Base-by-base conservation (phyloP, 2,329 filamentous ascomycete genomes). In the Hypoxylon sp. region DNA sequence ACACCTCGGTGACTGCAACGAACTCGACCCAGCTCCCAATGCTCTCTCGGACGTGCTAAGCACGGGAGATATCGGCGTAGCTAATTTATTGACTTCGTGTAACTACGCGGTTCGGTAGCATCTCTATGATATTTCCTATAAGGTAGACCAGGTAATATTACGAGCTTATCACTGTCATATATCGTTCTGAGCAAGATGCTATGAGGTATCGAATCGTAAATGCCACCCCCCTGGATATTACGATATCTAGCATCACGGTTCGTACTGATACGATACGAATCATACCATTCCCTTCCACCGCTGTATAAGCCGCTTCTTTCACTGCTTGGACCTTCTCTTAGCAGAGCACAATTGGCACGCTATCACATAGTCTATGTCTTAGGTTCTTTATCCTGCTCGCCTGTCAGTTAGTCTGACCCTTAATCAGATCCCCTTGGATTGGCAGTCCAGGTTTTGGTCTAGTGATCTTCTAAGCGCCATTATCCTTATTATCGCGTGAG, bases 1-100 rank as follows among this genome's bases (percentile, higher is more conserved):
- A 69, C 66, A 65, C 48, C 67, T 68, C 69, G 69, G 69, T 65
- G 67, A 67, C 63, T 48, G 57, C 58, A 63, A 64, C 48, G 27
- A 57, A 53, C 59, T 59, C 35, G 58, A 54, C 55, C 55, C 40
- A 60, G 53, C 27, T 46, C 30, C 65, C 49, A 54, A 60, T 48
- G 50, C 51, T 58, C n/a, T 59, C 49, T 64, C 63, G 57, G 68
- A 31, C 51, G 57, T 60, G 62, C 69, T 61, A 73, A 71, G 66
- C 57, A 62, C 60, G 58, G 55, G 31, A 67, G 53, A 56, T 48
- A 65, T 67, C 68, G 49, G 56, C 50, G 37, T 57, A 56, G 64
- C 56, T 56, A 63, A 58, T 35, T 30, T 64, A 62, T 56, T 54
- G 51, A 59, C 42, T 30, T 54, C 48, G 55, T 50, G 57, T 42